Base-by-base conservation (phyloP, 1,284 basidiomycete genomes). In the Papiliotrema flavescens region DNA sequence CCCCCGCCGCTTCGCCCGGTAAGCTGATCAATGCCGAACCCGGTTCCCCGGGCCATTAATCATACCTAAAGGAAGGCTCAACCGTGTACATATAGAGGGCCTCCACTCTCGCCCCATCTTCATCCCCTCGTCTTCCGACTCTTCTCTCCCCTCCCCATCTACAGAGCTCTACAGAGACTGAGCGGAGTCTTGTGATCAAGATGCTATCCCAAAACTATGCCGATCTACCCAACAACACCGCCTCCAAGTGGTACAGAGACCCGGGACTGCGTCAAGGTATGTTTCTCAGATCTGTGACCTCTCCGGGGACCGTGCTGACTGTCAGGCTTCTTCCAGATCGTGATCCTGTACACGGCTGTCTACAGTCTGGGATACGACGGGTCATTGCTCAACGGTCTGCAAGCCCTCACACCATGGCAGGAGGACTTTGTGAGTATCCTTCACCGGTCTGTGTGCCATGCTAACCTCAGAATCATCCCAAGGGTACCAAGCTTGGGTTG, bases 371-470 rank as follows among this genome's bases (percentile, higher is more conserved):
- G 60, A 13, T 62, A 62, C 46, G 60, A 62, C 49, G 60, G 57
- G 0, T 56, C 57, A 9, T 37, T 62, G 15, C 44, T 60, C 19
- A 63, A 61, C 47, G 65, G 65, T 52, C 57, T 66, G 6, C 65
- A 66, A 36, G 53, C 62, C 4, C 40, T 66, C 1, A 47, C 60
- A 6, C 42, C 52, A 2, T 66, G 64, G 64, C 57, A 60, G 35
- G 28, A 28, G 22, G 49, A 63, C 39, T 57, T 65, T 40, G 49
- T 54, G 46, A 54, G 56, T 35, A 2, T 37, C 41, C 28, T 26
- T 34, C 39, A n/a, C 15, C 2, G 1, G 23, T 43, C 34, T 7
- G 24, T 14, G 23, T 6, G 22, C 32, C 13, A n/a, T 20, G 32
- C n/a, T 28, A 11, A 20, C 1, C 17, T 20, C 44, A 45, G 26